Evolutionary conservation across 2,329 filamentous ascomycete species (phyloP), one percentile per base, ranked within the genome.

Genomic region (Fusarium stilboides): DNA sequence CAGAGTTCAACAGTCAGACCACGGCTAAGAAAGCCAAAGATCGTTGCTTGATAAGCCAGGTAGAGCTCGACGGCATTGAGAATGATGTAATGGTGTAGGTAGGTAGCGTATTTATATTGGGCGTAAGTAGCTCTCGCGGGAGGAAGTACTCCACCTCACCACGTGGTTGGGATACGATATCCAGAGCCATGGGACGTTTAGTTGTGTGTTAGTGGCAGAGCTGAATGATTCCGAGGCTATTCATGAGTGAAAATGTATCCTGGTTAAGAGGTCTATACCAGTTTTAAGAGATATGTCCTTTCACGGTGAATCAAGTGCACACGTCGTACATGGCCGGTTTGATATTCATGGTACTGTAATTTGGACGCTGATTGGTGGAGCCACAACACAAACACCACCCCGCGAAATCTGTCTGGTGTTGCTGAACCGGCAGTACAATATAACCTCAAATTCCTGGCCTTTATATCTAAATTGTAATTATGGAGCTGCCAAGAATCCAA

Each of bases 71-170:
- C 39, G 28, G 37, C 52, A 45, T 61, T 66, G 57, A 69, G 57
- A 52, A 68, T 75, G 66, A 72, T 69, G 74, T 65, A 70, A 65
- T 69, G 42, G 56, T 57, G 46, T 60, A 44, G 47, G 12, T 26
- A 65, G 28, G 39, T 34, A 40, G 44, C 36, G 40, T 40, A 39
- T 60, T 52, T 49, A 47, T 57, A 51, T 37, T 26, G 34, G 36
- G 28, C 28, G 42, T 28, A 63, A 45, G 28, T 50, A 46, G 24
- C 57, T 61, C 53, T 53, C 46, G 51, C 51, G 53, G 47, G 42
- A 65, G 45, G 55, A 56, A 56, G 58, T 60, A 74, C 71, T 74
- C 72, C 70, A 71, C 72, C 39, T 61, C 31, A 72, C 55, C 63
- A 63, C 42, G 56, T 69, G 56, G 43, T 50, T 52, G 17, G 26